Evolutionary conservation across 805 yeast species (phyloP).

Genomic region (Lipomyces yamanashiensis): DNA sequence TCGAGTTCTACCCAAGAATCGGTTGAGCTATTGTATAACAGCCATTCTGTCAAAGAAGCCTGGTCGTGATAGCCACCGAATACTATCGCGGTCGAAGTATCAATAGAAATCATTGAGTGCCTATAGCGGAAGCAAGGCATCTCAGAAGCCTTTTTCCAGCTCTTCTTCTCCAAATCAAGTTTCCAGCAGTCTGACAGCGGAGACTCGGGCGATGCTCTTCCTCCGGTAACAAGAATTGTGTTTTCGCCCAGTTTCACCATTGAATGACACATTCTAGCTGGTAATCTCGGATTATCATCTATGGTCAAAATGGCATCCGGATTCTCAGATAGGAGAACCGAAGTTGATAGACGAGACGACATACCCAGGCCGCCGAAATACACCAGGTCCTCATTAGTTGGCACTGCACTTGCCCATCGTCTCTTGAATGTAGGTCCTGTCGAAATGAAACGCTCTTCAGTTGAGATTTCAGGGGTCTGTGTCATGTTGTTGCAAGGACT

Average conservation of each 20-base stretch:
- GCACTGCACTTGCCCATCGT: conserved; percentile 23
- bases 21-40: conserved; percentile 17
- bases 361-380: conserved; percentile 31
- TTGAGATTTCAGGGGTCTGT: too few relatives aligned
- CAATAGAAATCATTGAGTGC: conserved; percentile 52
- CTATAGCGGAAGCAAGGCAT: conserved; percentile 57
- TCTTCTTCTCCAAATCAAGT: conserved; percentile 33
- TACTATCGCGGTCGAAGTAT: conserved; percentile 47
- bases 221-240: conserved; percentile 59
- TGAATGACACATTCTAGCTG: conserved; percentile 64
- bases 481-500: too few relatives aligned
- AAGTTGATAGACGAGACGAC: conserved; percentile 34
- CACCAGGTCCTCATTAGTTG: conserved; percentile 1
- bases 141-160: conserved; percentile 51
- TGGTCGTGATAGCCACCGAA: conserved; percentile 51
- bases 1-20: conserved; percentile 38
- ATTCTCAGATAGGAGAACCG: conserved; percentile 19
- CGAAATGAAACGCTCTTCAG: neutral
- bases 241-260: conserved; percentile 46
- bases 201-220: conserved; percentile 64
- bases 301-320: conserved; percentile 7
- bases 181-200: conserved; percentile 54
- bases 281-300: conserved; percentile 11
- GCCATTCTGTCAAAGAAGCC: conserved; percentile 18
- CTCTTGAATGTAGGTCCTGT: conserved; percentile 4